Evolutionary conservation across 108 stramenopile species (phyloP).

Genomic region (Phaeodactylum tricornutum): DNA sequence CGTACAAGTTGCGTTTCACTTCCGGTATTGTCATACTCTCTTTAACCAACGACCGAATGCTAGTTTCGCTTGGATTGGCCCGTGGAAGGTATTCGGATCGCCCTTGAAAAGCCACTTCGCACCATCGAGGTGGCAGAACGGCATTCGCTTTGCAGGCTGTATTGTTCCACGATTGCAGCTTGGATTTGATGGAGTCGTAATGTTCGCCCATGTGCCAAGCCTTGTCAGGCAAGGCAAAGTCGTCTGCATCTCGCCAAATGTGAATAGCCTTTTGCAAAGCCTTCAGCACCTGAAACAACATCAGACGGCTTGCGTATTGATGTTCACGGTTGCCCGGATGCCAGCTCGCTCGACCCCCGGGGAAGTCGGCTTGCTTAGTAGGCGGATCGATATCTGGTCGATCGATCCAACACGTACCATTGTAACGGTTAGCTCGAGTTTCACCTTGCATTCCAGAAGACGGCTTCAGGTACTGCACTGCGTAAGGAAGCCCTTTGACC

Average conservation of each 20-base stretch:
- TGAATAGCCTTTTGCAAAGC: conserved; percentile 43
- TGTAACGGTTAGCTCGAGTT: conserved; percentile 36
- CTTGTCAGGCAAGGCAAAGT: conserved; percentile 34
- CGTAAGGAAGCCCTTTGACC: conserved; percentile 31
- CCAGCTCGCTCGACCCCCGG: conserved; percentile 23
- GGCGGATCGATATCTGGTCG: conserved; percentile 30
- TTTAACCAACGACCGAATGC: conserved; percentile 31
- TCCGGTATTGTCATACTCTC: too few relatives aligned
- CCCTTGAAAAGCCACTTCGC: conserved; percentile 33
- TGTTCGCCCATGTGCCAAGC: conserved; percentile 41
- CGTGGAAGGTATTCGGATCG: conserved; percentile 65
- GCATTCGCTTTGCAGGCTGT: not conserved
- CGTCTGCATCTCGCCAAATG: conserved; percentile 34
- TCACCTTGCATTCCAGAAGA: conserved; percentile 11
- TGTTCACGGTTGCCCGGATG: conserved; percentile 58
- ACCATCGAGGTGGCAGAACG: conserved; percentile 6
- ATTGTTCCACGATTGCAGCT: not conserved
- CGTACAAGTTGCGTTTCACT: conserved; percentile 14
- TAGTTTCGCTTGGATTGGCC: conserved; percentile 41
- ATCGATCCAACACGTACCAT: conserved; percentile 55
- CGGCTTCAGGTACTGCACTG: conserved; percentile 47
- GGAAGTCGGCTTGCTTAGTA: conserved; percentile 18
- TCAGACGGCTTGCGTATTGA: conserved; percentile 39
- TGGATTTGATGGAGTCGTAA: conserved; percentile 20
- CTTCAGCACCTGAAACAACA: conserved; percentile 39